Conservation (phyloP, 2,329 filamentous ascomycete species). For the Coniochaeta ligniaria region DNA sequence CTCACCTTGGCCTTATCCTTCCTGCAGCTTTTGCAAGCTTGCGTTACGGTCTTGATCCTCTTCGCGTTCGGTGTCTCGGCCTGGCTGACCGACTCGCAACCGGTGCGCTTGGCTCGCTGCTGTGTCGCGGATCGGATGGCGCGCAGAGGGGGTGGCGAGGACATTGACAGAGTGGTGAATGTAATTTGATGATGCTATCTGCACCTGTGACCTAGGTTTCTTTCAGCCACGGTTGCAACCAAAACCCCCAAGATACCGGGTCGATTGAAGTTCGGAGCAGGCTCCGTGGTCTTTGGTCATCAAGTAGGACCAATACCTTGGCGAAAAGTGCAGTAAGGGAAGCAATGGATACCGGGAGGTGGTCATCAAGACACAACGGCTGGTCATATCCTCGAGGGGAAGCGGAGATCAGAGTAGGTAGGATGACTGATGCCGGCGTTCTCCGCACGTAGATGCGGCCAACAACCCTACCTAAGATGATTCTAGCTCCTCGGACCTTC, state of each 20-base stretch:
- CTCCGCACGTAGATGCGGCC: neutral
- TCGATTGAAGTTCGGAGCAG: neutral
- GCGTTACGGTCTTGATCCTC: conserved; percentile 16
- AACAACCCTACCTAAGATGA: neutral
- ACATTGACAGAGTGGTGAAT: neutral
- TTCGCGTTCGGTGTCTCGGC: conserved; percentile 3
- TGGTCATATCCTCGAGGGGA: neutral
- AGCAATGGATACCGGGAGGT: neutral
- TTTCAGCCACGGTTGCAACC: neutral
- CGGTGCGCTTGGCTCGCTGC: neutral
- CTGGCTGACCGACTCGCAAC: neutral
- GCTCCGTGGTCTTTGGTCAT: neutral
- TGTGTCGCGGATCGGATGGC: neutral
- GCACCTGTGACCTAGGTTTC: neutral
- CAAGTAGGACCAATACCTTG: neutral
- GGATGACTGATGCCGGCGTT: neutral
- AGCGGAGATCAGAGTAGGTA: neutral
- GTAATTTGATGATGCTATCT: neutral
- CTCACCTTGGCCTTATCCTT: conserved; percentile 19
- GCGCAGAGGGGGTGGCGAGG: neutral
- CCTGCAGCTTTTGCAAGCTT: conserved; percentile 20
- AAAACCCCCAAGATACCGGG: neutral
- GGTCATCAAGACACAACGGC: neutral
- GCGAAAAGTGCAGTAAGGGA: neutral
- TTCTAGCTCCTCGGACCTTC: too few relatives aligned